Evolutionary conservation across 441 rosid genomes (phyloP).

Genomic region (Pelargonium cotyledonis): DNA sequence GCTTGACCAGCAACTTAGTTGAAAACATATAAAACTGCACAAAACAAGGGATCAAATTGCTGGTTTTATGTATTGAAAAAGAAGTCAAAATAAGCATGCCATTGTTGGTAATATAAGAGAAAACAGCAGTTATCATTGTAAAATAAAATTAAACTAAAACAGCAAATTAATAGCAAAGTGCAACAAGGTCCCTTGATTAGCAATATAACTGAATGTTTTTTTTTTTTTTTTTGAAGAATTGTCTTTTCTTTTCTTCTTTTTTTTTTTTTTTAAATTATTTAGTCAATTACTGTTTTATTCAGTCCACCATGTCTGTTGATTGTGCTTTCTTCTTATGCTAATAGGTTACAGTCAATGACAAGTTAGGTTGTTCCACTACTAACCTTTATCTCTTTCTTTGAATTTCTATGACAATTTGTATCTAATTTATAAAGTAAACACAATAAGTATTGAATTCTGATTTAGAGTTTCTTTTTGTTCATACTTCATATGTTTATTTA

Average conservation of each 20-base stretch:
- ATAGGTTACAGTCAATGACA: neutral
- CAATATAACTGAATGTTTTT: neutral
- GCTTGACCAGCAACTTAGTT: too few relatives aligned
- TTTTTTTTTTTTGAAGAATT: too few relatives aligned
- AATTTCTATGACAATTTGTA: neutral
- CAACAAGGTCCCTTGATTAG: neutral
- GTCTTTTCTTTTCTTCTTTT: neutral
- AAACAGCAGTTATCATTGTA: too few relatives aligned
- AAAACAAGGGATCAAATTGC: too few relatives aligned
- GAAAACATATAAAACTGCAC: too few relatives aligned
- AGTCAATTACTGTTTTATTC: neutral
- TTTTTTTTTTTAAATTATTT: neutral
- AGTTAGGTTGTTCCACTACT: conserved; percentile 1
- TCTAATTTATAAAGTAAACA: neutral
- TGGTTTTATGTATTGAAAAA: too few relatives aligned
- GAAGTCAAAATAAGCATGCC: too few relatives aligned
- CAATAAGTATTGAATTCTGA: neutral
- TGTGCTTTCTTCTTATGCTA: neutral
- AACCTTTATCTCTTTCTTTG: neutral
- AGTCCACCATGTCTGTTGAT: neutral
- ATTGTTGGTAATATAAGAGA: too few relatives aligned
- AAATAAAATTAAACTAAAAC: neutral
- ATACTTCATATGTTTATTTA: neutral
- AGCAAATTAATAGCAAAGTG: neutral
- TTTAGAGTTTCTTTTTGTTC: neutral